phyloP scores from a whole-genome alignment of 2,329 filamentous ascomycete species.

The Xylaria sp. region DNA sequence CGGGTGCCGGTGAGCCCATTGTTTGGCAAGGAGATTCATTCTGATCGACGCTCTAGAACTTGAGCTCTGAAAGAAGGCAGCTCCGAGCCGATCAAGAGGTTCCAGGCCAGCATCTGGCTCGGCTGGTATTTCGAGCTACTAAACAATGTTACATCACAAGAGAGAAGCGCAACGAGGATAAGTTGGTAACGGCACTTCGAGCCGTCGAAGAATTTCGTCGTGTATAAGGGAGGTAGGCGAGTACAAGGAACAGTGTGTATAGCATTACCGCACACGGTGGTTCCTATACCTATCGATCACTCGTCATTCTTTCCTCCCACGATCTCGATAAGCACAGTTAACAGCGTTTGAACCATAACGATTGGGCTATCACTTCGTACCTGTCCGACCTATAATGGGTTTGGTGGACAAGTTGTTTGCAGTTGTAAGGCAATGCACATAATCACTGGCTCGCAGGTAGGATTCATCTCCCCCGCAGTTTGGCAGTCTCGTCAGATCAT shows the following conservation, averaged over 20 bases:
- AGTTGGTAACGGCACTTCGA: neutral
- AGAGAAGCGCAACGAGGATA: neutral
- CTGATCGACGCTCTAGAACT: slow-evolving; percentile 11
- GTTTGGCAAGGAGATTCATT: neutral
- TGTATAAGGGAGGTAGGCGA: too few species aligned
- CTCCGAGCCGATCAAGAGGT: neutral
- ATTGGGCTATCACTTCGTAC: neutral
- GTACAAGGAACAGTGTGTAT: neutral
- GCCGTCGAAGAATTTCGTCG: too few species aligned
- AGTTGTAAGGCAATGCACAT: slow-evolving; percentile 1
- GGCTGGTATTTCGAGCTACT: neutral
- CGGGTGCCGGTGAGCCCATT: slow-evolving; percentile 1
- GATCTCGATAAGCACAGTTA: neutral
- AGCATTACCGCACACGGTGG: neutral
- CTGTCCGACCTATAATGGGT: neutral
- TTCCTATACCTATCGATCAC: neutral
- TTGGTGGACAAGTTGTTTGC: neutral
- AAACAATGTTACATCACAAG: neutral
- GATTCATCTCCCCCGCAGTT: neutral
- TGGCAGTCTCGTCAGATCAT: neutral
- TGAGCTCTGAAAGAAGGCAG: neutral
- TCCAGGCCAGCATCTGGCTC: neutral
- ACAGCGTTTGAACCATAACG: neutral
- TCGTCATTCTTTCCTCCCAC: neutral
- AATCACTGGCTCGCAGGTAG: neutral